These are phyloP conservation scores for Anethum foeniculum DNA, from an alignment of 140 eudicot species.

Conservation along the genomic window DNA sequence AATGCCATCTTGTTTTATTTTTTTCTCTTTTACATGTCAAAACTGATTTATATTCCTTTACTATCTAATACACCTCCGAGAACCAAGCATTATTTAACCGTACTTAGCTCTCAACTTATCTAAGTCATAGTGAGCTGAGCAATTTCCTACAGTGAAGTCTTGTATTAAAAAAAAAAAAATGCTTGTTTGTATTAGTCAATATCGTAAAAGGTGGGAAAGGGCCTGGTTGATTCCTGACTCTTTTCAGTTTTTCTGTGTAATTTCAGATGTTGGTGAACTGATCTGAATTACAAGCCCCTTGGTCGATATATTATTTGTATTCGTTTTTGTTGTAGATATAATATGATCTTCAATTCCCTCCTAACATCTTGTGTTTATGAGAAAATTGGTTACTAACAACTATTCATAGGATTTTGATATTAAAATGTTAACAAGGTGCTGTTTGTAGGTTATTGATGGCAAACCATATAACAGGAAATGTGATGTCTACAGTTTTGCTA, in stretches of 20 bases:
- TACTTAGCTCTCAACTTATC: neutral
- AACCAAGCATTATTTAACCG: neutral
- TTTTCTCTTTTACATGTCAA: neutral
- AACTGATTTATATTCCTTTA: no score
- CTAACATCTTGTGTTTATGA: neutral
- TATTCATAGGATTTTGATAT: neutral
- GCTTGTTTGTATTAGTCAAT: neutral
- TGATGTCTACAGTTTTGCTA: constrained; percentile 14
- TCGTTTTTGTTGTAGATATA: no score
- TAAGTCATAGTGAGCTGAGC: neutral
- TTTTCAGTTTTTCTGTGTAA: neutral
- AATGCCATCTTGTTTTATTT: neutral
- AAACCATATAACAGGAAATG: constrained; percentile 17
- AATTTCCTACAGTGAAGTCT: neutral
- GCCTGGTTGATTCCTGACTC: neutral
- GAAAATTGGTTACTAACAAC: no score
- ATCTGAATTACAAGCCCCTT: neutral
- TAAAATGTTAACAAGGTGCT: neutral
- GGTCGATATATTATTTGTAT: no score
- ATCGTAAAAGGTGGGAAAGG: neutral
- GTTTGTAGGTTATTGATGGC: constrained; percentile 27
- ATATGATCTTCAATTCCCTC: neutral
- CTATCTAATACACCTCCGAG: neutral
- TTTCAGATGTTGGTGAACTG: neutral
- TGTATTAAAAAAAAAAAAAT: neutral